These are phyloP conservation scores for Byssochlamys sp. DNA, from an alignment of 2,329 filamentous ascomycete genomes.

Conservation along the genomic window DNA sequence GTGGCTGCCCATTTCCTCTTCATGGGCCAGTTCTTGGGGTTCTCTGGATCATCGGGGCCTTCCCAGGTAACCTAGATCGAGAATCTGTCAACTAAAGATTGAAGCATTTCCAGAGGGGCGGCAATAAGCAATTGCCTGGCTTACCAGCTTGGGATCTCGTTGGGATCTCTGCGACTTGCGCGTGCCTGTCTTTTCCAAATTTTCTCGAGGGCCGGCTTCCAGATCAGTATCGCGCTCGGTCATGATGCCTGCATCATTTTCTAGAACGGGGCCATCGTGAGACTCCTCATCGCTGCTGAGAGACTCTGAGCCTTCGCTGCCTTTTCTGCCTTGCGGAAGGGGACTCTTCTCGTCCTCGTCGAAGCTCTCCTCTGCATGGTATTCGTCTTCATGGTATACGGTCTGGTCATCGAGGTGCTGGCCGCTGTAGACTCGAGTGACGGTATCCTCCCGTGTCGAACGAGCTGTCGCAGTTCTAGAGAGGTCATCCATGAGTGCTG, in stretches of 20 bases:
- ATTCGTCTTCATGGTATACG: constrained; percentile 19
- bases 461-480: not conserved
- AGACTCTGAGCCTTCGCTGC: not conserved
- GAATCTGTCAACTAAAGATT: not conserved
- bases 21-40: constrained; percentile 46
- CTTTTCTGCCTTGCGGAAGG: not conserved
- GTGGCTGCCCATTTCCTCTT: constrained; percentile 50
- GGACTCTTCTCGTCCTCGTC: not conserved
- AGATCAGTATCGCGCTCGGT: not conserved
- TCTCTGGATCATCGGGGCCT: constrained; percentile 41
- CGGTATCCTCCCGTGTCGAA: constrained; percentile 8
- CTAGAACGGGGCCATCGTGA: not conserved
- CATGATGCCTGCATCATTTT: not conserved
- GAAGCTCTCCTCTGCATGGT: constrained; percentile 6
- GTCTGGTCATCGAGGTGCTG: constrained; percentile 26
- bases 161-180: constrained; percentile 2
- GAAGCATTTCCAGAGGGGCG: not conserved
- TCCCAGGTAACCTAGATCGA: constrained; percentile 37
- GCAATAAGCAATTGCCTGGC: not conserved
- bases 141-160: constrained; percentile 15
- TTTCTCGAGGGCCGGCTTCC: not conserved
- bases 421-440: constrained; percentile 21
- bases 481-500: not conserved
- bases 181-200: not conserved
- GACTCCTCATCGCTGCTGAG: not conserved